Evolutionary conservation across 805 yeast genomes (phyloP), one percentile per base, ranked within the genome.

Genomic region (Blastobotrys mokoenaii): DNA sequence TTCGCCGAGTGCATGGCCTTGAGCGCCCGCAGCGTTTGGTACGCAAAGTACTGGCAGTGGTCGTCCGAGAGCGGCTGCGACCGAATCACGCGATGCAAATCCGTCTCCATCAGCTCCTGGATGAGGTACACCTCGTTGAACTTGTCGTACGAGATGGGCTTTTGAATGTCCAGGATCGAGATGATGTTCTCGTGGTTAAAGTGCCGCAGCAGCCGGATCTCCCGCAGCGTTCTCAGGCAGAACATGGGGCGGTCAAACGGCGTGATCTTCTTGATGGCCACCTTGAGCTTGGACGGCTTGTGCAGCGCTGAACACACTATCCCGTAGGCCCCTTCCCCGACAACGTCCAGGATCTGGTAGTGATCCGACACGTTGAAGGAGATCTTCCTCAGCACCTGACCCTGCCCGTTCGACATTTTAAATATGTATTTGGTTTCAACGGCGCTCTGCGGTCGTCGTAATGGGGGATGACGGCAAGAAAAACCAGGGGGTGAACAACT

Each of bases 281-380:
- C 97, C 51, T 79, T 79, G 54, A 83, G 89, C 45, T 82, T 82
- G 1, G 93, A 76, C 4, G 96, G 95, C 57, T 77, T 76, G 64
- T 90, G 96, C 9, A 80, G 66, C 0, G 97, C 97, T 9, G 90
- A 78, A 63, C 96, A 67, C 9, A 90, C 97, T 10, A 89, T 79
- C 4, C 97, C 97, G 60, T 90, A 90, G 0, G 97, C 97, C 15
- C 97, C 97, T 64, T 88, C 95, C 7, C 97, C 97, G 1, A 90
- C 80, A 12, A 90, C 76, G 53, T 85, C 87, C 43, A 81, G 71
- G 40, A 90, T 79, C 62, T 87, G 87, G 64, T 89, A 90, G 58
- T 85, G 88, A 50, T 83, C 84, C 25, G 89, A 80, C 22, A 90
- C 90, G 62, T 87, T 86, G 71, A 90, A 90, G 2, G 77, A 67